phyloP scores from a whole-genome alignment of 1,284 basidiomycete species.

The Leccinum pachyderme region DNA sequence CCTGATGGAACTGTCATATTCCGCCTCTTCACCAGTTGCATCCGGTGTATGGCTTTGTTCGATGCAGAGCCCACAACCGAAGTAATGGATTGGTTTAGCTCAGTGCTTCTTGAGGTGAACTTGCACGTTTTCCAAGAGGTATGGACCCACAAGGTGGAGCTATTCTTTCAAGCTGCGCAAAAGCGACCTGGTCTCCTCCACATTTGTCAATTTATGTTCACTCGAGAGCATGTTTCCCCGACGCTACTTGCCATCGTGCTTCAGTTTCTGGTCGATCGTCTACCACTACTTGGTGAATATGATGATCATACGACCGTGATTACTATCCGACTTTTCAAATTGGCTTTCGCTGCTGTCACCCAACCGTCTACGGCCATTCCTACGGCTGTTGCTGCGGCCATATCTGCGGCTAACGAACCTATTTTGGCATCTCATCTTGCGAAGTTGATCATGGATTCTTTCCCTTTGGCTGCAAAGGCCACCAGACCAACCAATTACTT shows the following conservation, averaged over 20 bases:
- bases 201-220: slow-evolving; percentile 86
- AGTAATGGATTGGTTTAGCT: slow-evolving; percentile 83
- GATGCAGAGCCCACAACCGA: slow-evolving; percentile 84
- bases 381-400: background rate
- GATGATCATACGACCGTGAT: slow-evolving; percentile 80
- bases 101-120: slow-evolving; percentile 80
- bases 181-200: slow-evolving; percentile 82
- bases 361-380: slow-evolving; percentile 33
- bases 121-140: slow-evolving; percentile 92
- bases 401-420: slow-evolving; percentile 82
- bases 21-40: slow-evolving; percentile 83
- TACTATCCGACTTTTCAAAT: slow-evolving; percentile 92
- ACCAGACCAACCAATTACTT: slow-evolving; percentile 93
- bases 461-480: slow-evolving; percentile 91
- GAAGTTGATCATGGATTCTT: slow-evolving; percentile 96
- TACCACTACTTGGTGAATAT: slow-evolving; percentile 84
- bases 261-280: slow-evolving; percentile 80
- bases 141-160: slow-evolving; percentile 88
- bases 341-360: slow-evolving; percentile 91
- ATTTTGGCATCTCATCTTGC: slow-evolving; percentile 92
- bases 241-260: slow-evolving; percentile 93
- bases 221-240: slow-evolving; percentile 81
- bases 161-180: slow-evolving; percentile 80
- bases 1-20: slow-evolving; percentile 89
- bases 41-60: slow-evolving; percentile 85